Base-by-base conservation (phyloP, 2,329 filamentous ascomycete genomes). In the Apiospora phragmitis region DNA sequence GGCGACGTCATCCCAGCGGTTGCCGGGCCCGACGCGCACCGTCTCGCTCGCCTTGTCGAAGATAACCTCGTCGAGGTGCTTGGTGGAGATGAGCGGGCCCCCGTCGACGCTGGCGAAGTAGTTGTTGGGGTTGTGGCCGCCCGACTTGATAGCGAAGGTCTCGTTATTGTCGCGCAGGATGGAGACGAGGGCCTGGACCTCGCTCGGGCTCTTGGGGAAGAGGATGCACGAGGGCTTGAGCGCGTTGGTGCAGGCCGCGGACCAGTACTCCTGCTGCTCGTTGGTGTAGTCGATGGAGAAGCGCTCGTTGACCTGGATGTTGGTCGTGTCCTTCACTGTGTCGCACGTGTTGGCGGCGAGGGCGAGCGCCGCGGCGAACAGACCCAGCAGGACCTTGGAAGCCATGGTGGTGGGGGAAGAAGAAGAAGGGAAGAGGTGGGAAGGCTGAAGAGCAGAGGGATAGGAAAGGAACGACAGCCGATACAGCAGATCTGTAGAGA, bases 111-210 rank as follows among this genome's bases (percentile, higher is more conserved):
- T 90, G 1, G 87, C 83, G 49, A 84, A 85, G 72, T 85, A 85
- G 24, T 85, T 81, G 74, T 89, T 88, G 4, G 87, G 85, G 70
- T 86, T 87, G 77, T 90, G 88, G 0, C 88, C 89, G 38, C 88
- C 88, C 9, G 85, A 86, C 73, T 88, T 87, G 73, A 88, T 78
- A 8, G 88, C 87, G 73, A 90, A 90, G 3, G 77, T 78, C 69
- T 85, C 85, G 47, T 83, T 80, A 55, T 83, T 83, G 43, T 83
- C 77, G 9, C 81, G 82, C 16, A 90, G 81, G 41, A 86, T 80
- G 35, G 81, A 82, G 65, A 91, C 81, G n/a, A 88, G 83, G 12
- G 82, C 81, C 0, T 87, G 82, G 47, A 90, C 86, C 74, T 90
- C 86, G 21, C 83, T 78, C 0, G 83, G 80, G 43, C 81, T 86